Base-by-base conservation (phyloP, 202 grass and related monocot genomes). In the Setaria viridis region DNA sequence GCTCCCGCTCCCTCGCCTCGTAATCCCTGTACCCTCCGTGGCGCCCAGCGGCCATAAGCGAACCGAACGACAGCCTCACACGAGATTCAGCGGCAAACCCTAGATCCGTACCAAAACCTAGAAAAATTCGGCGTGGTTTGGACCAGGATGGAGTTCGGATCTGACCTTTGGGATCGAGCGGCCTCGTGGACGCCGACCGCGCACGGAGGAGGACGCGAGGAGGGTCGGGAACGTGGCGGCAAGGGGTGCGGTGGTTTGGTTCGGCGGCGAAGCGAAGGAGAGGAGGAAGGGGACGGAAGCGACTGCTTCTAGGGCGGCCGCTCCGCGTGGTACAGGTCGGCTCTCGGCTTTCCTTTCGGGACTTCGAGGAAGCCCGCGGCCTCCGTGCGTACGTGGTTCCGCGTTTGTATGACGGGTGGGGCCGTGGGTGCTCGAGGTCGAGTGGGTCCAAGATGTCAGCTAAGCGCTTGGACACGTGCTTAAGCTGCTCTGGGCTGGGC, bases 1-100 rank as follows among this genome's bases (percentile, higher is more conserved):
- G 67, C n/a, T 92, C 94, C 74, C 82, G 82, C 80, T 92, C 94
- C 85, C 91, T 88, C 19, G 79, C 78, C 73, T 97, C 91, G 85
- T 92, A 86, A 45, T 97, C 94, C 75, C 83, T 86, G 67, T 87
- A 85, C 1, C 87, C 94, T 71, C 86, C 92, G 68, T 94, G 81
- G 42, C 88, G 91, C 65, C 90, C 88, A 46, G 92, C 83, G 15
- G 85, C 92, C 94, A 97, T 97, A 41, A 72, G 76, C 29, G 76
- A 87, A 75, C 6, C 70, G 19, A 66, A 30, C 50, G 42, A 78
- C 25, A 25, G 70, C 3, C 35, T 55, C 32, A 33, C 64, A n/a
- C 11, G 19, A 75, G 76, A 64, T 30, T 55, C 89, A 33, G n/a
- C 64, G 30, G 77, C 72, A 82, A 91, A 85, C 85, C 85, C 89